A percentile compares a stretch with the other conserved stretches of the same genome.
These are phyloP conservation scores for Zymoseptoria ardabiliae DNA, from an alignment of 2,329 filamentous ascomycete species.

Conservation along the genomic window DNA sequence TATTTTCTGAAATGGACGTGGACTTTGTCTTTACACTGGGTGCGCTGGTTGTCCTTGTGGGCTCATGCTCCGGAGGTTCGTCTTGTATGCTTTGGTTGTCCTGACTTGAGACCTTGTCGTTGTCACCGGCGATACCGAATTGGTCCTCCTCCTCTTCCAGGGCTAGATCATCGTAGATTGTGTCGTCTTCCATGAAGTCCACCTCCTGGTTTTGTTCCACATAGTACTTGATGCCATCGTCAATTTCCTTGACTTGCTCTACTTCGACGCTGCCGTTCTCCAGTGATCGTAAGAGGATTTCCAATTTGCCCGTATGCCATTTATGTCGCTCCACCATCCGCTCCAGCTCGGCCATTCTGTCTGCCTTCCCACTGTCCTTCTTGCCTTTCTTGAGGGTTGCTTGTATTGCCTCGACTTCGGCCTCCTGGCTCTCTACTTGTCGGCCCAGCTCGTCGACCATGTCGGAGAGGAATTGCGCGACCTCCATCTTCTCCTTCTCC, in stretches of 20 bases:
- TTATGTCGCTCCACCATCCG: constrained; percentile 83
- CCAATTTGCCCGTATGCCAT: constrained; percentile 89
- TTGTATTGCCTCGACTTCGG: constrained; percentile 79
- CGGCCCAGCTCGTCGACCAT: constrained; percentile 91
- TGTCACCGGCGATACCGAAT: constrained; percentile 70
- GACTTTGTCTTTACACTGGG: constrained; percentile 30
- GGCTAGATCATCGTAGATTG: constrained; percentile 88
- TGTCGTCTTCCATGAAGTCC: constrained; percentile 90
- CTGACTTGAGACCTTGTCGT: constrained; percentile 87
- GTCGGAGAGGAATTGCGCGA: constrained; percentile 73
- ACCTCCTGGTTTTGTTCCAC: constrained; percentile 81
- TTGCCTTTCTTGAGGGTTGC: constrained; percentile 93
- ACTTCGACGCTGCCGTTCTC: constrained; percentile 89
- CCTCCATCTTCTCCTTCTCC: constrained; percentile 87
- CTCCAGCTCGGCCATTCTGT: constrained; percentile 82
- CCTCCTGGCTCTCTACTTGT: constrained; percentile 87
- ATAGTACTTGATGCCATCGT: constrained; percentile 92
- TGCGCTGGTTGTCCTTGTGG: constrained; percentile 42
- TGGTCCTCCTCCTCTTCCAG: constrained; percentile 86
- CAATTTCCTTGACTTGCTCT: constrained; percentile 77
- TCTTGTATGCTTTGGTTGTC: constrained; percentile 90
- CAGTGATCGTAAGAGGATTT: constrained; percentile 79
- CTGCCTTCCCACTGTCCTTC: constrained; percentile 72
- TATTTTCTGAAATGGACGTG: constrained; percentile 54
- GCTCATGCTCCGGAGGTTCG: constrained; percentile 57